Base-by-base conservation (phyloP, 2,329 filamentous ascomycete genomes). In the Colletotrichum cordylinicola region DNA sequence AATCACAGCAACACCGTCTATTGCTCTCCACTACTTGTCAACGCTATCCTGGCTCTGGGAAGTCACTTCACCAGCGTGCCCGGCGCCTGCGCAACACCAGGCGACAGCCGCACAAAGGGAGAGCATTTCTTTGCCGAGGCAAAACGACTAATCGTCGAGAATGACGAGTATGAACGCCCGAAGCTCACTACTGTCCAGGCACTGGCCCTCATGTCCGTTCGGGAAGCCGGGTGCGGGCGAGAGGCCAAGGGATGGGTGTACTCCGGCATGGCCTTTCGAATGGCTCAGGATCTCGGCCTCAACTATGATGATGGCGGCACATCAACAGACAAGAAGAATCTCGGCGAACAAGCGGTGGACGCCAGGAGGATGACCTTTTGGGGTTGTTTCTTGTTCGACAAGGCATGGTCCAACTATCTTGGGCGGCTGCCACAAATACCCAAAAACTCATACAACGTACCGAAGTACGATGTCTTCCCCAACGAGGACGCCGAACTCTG, bases 201-300 rank as follows among this genome's bases (percentile, higher is more conserved):
- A 1, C 87, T 98, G 70, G 96, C 96, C 0, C 87, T 98, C 77
- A 98, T 99, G 96, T 98, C 96, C 9, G 96, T 98, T 1, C 91
- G 97, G 76, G 97, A 99, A 86, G 97, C 96, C 4, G 97, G 97
- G 1, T 98, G 96, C 83, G 96, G 95, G 0, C 91, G 96, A 56
- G 97, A 98, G 85, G 95, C 95, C 52, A 98, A 97, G 84, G 97
- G 97, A 2, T 99, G 97, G 97, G 96, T 98, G 5, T 98, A 98
- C 84, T 98, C 95, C 80, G 96, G 97, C 66, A 98, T 99, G 95
- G 97, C 95, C 81, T 98, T 99, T 83, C 93, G 97, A 60, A 98
- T 99, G 96, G 96, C 96, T 1, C 94, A 94, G 83, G 97, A 99
- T 80, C 91, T 99, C 78, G 97, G 97, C 1, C 88, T 99, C 69